Base-by-base conservation (phyloP, 1,139 yeast species). In the Torulaspora pretoriensis region DNA sequence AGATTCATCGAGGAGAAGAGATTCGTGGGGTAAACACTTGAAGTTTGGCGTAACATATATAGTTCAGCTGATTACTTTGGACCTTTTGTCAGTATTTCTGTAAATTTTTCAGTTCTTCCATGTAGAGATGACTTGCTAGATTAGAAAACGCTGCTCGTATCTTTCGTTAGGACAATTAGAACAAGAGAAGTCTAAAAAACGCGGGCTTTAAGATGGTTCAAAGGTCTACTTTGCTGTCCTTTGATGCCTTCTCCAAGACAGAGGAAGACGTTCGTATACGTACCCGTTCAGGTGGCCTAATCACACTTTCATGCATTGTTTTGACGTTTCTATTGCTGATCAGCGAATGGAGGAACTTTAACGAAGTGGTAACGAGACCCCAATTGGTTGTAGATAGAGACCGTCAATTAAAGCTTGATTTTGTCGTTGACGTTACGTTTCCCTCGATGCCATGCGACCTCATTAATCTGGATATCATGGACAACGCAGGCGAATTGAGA, bases 201-300 rank as follows among this genome's bases (percentile, higher is more conserved):
- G 19, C 26, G 19, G 17, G 19, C 28, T 30, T 36, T 22, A 19
- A 14, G 13, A 44, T 42, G 47, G 49, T 52, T 47, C 50, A 47
- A 46, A 53, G 49, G 47, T 53, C 64, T 1, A 53, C 59, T 12
- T 45, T 61, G 33, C 40, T 54, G 29, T 56, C 63, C 5, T 30
- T 60, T 50, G 98, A 92, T 67, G 96, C 95, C 9, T 92, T 92
- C 67, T 81, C 96, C 27, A 90, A 89, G 67, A 88, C 97, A 5
- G 90, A 87, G 36, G 97, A 90, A 58, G 98, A 92, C 64, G 95
- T 96, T 4, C 76, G 87, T 46, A 80, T 92, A 49, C 80, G 85
- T 54, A 92, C 98, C 2, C 75, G 90, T 3, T 75, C 92, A 5
- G 98, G 98, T 42, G 98, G 97, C 2, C 60, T 88, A 31, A 86